Evolutionary conservation across 1,284 basidiomycete genomes (phyloP).

Genomic region (Puccinia coronata): DNA sequence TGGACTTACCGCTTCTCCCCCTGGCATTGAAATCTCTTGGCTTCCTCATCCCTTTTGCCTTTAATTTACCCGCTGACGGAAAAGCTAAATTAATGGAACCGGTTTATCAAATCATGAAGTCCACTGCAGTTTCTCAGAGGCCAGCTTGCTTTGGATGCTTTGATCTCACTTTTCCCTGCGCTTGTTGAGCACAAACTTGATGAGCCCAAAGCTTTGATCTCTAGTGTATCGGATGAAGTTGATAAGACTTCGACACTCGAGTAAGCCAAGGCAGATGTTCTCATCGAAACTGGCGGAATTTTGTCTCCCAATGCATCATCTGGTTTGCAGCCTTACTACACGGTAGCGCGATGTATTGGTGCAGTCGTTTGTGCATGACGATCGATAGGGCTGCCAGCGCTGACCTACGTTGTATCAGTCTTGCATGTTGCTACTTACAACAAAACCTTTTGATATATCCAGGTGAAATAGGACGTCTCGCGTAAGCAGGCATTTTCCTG

Average conservation of each 20-base stretch:
- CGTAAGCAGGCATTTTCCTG: conserved; percentile 65
- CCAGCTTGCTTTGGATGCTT: conserved; percentile 43
- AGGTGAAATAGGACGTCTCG: conserved; percentile 83
- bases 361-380: conserved; percentile 36
- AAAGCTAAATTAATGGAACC: conserved; percentile 59
- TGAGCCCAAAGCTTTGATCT: conserved; percentile 25
- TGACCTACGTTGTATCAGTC: conserved; percentile 34
- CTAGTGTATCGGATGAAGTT: conserved; percentile 9
- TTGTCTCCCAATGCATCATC: conserved; percentile 32
- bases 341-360: conserved; percentile 80
- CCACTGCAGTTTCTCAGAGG: conserved; percentile 40
- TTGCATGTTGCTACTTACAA: conserved; percentile 68
- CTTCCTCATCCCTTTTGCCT: conserved; percentile 70
- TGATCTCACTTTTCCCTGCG: conserved; percentile 43
- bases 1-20: conserved; percentile 75
- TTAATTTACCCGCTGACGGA: conserved; percentile 68
- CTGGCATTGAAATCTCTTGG: conserved; percentile 72
- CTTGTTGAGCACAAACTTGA: conserved; percentile 32
- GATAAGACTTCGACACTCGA: conserved; percentile 34
- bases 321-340: conserved; percentile 62
- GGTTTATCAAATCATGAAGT: conserved; percentile 42
- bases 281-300: conserved; percentile 18
- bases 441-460: conserved; percentile 72
- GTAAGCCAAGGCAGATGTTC: conserved; percentile 33
- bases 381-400: conserved; percentile 1